Base-by-base conservation (phyloP, 2,329 filamentous ascomycete species). In the Mycocentrospora acerina region DNA sequence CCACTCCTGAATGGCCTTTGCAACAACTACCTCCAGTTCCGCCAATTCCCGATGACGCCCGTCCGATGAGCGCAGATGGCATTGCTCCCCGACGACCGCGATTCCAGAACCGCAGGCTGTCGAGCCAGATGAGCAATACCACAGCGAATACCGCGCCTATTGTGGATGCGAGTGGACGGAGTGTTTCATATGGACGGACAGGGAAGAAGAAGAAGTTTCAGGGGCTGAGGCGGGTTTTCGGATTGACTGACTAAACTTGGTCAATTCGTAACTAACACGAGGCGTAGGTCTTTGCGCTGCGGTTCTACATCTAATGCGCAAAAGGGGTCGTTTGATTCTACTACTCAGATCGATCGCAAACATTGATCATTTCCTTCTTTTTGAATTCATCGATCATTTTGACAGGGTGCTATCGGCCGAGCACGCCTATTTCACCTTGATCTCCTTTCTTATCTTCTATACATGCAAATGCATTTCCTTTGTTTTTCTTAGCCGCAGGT, bases 201-300 rank as follows among this genome's bases (percentile, higher is more conserved):
- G 55, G 56, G 13, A 74, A 72, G 63, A 79, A 77, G 69, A 88
- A 87, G 75, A 86, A 83, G 66, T 88, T 88, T 64, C 75, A 76
- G 28, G 69, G 73, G 37, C 65, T 88, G 59, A 79, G 85, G 61
- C 79, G 74, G 62, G 83, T 85, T 63, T 85, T 88, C 66, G 72
- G 75, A 32, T 62, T 82, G 33, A 67, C 79, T 57, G 76, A 79
- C 55, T 81, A 63, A 69, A 35, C 24, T 25, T 31, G 37, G 39
- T 27, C 40, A 32, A 35, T 25, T 34, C 15, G 9, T 34, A 16
- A 42, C 53, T 60, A 39, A 58, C 35, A 22, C 15, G 29, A 25
- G 41, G 25, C 35, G n/a, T 35, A 54, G 19, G 19, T 22, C 5
- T 22, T 41, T 32, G 27, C 26, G 12, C 11, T 28, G 26, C 11